A percentile compares a stretch with the other conserved stretches of the same genome.
These are phyloP conservation scores for Globisporangium irregulare DNA, from an alignment of 352 stramenopile genomes.

Conservation along the genomic window DNA sequence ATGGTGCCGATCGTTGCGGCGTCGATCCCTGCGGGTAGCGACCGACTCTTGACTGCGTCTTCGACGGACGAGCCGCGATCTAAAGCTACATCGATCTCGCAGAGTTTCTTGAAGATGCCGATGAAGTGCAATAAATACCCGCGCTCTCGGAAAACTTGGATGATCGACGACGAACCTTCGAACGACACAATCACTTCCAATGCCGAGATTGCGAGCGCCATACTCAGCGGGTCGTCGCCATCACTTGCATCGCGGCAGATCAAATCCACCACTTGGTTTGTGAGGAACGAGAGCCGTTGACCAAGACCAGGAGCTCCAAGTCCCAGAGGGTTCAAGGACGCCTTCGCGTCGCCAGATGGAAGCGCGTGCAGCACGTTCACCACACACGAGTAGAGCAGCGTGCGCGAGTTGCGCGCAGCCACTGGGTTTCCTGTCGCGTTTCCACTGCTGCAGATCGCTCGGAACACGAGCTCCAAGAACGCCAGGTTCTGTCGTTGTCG, in stretches of 20 bases:
- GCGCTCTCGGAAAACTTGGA: constrained; percentile 64
- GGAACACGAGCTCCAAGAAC: constrained; percentile 66
- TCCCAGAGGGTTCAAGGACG: constrained; percentile 12
- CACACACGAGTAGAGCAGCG: constrained; percentile 74
- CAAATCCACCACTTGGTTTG: constrained; percentile 61
- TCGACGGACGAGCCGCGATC: constrained; percentile 40
- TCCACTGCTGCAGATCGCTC: constrained; percentile 56
- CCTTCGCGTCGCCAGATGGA: constrained; percentile 17
- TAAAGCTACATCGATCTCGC: constrained; percentile 64
- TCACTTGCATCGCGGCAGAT: constrained; percentile 77
- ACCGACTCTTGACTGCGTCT: constrained; percentile 37
- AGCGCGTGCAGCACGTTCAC: constrained; percentile 63
- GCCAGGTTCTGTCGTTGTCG: constrained; percentile 33
- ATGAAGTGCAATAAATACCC: constrained; percentile 82
- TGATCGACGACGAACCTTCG: constrained; percentile 41
- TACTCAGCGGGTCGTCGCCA: constrained; percentile 72
- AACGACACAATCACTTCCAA: constrained; percentile 66
- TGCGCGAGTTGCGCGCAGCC: constrained; percentile 71
- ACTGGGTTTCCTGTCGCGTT: constrained; percentile 64
- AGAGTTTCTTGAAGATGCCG: constrained; percentile 69
- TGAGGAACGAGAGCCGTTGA: constrained; percentile 30
- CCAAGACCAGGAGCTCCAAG: not conserved
- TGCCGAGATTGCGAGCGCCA: constrained; percentile 73
- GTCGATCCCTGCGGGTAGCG: constrained; percentile 49
- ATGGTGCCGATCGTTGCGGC: constrained; percentile 70